Percentiles rank a stretch among this genome's conserved stretches.
phyloP scores from a whole-genome alignment of 306 rosid species.

The Sicyos edulis region DNA sequence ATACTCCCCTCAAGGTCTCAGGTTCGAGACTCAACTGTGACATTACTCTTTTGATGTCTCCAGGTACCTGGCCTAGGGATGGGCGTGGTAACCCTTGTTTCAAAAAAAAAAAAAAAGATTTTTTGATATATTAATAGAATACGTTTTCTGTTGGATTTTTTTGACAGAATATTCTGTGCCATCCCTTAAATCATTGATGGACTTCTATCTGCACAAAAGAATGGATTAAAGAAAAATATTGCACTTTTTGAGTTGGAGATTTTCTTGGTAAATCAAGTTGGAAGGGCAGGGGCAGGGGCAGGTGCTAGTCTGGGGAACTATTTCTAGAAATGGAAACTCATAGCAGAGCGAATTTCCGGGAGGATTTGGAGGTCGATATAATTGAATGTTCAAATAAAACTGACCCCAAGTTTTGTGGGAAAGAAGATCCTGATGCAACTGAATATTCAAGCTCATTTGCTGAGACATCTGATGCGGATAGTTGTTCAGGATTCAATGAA shows the following conservation, averaged over 20 bases:
- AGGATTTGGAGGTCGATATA: conserved; percentile 58
- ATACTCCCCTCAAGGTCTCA: too few relatives aligned
- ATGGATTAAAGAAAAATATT: not conserved
- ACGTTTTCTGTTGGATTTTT: not conserved
- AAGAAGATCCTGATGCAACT: conserved; percentile 77
- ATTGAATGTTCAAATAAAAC: conserved; percentile 46
- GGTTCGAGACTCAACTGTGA: too few relatives aligned
- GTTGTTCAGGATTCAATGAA: conserved; percentile 51
- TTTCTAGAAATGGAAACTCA: conserved; percentile 39
- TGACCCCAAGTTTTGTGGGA: conserved; percentile 32
- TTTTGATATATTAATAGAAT: conserved; percentile 3
- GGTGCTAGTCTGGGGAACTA: conserved; percentile 28
- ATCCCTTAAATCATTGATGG: not conserved
- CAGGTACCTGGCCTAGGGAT: too few relatives aligned
- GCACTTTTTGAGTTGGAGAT: conserved; percentile 11
- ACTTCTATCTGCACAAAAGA: not conserved
- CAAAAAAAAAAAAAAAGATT: too few relatives aligned
- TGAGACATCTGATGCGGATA: conserved; percentile 51
- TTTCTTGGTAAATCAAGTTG: conserved; percentile 21
- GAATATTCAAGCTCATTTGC: conserved; percentile 86
- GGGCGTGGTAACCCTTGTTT: too few relatives aligned
- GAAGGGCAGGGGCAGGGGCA: conserved; percentile 31
- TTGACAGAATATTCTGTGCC: not conserved
- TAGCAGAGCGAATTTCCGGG: conserved; percentile 31
- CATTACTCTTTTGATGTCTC: too few relatives aligned